Conservation (phyloP, 176 grass and related monocot species). For the Pontederia crassipes region DNA sequence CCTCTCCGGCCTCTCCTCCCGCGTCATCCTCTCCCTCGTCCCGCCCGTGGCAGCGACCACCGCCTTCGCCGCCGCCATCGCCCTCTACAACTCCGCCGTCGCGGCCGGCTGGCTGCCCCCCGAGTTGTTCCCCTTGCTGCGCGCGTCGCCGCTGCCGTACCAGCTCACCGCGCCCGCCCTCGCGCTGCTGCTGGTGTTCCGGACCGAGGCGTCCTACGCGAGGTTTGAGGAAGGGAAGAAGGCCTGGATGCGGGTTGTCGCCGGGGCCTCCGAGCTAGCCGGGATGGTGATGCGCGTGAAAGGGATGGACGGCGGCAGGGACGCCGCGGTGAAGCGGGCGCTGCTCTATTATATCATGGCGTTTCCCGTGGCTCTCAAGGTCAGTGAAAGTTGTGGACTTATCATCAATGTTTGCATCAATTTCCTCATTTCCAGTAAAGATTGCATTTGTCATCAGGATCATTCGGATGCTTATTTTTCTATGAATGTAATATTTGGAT, state of each 20-base stretch:
- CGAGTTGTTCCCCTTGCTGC: constrained; percentile 38
- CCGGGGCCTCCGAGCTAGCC: constrained; percentile 48
- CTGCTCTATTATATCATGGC: constrained; percentile 82
- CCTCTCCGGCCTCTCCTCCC: constrained; percentile 63
- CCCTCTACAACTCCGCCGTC: constrained; percentile 58
- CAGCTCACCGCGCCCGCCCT: constrained; percentile 81
- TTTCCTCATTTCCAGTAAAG: too few species aligned
- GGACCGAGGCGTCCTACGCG: constrained; percentile 92
- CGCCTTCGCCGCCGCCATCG: constrained; percentile 57
- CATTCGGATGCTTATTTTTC: too few species aligned
- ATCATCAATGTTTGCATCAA: too few species aligned
- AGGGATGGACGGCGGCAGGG: not conserved
- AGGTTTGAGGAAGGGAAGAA: constrained; percentile 74
- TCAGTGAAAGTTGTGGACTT: not conserved
- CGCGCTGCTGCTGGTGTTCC: constrained; percentile 84
- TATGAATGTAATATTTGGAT: too few species aligned
- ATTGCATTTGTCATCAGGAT: too few species aligned
- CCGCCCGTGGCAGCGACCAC: constrained; percentile 74
- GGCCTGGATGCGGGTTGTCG: constrained; percentile 68
- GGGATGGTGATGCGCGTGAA: constrained; percentile 38
- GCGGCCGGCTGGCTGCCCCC: constrained; percentile 30
- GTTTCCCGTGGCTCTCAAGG: constrained; percentile 87
- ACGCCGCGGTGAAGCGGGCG: constrained; percentile 11
- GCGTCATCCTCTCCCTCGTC: constrained; percentile 76
- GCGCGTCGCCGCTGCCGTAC: constrained; percentile 61